Base-by-base conservation (phyloP, 371 early-diverging fungal genomes). In the Blakeslea trispora region DNA sequence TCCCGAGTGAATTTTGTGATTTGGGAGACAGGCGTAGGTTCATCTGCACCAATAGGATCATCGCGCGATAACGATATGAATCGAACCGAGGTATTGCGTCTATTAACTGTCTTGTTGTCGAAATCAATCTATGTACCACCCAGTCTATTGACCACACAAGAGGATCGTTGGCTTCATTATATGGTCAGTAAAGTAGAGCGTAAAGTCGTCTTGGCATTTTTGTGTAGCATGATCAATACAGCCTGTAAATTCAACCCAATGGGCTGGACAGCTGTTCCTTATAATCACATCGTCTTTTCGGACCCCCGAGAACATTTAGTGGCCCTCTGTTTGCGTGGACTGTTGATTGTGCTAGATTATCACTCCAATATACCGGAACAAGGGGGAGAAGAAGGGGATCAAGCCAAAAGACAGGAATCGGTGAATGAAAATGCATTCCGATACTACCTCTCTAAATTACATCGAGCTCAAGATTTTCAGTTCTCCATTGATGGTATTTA, bases 171-270 rank as follows among this genome's bases (percentile, higher is more conserved):
- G 62, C 56, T 84, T 49, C 67, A 82, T 45, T 59, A 60, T 34
- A 68, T 85, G 32, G 77, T 78, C 6, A 71, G 78, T 48, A 72
- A 74, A 47, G 59, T 81, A 21, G 90, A 91, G 61, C 84, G 87
- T 56, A 86, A 87, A 53, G 72, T 79, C 13, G 84, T 85, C 3
- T 65, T 91, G 44, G 78, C 87, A 15, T 59, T 92, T 53, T 72
- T 91, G 15, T 92, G 90, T 68, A 90, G 91, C 49, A 65, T 92
- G 49, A 51, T 92, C 43, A 93, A 93, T 61, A 87, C 88, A 1
- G 77, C 85, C 1, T 66, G 84, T 11, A 83, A 82, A 47, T 90
- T 88, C 57, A 88, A 90, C 60, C 88, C 89, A 5, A 75, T 85
- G 31, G 89, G 91, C 13, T 92, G 91, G 91, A 85, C 83, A 9